Conservation (phyloP, 129 eudicot species). For the Flaveria robusta region DNA sequence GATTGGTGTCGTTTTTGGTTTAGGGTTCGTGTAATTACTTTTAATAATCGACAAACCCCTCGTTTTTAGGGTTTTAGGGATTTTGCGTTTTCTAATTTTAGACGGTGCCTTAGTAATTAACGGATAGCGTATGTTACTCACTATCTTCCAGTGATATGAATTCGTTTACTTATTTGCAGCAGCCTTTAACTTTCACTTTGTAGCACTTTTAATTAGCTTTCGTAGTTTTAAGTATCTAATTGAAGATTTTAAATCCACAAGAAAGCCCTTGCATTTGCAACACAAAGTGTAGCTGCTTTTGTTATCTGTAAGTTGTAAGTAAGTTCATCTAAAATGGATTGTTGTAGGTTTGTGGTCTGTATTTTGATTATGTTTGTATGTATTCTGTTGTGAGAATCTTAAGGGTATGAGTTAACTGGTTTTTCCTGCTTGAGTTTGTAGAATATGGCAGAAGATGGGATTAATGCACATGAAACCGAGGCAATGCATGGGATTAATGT, state of each 20-base stretch:
- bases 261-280: too few relatives aligned
- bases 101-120: background rate
- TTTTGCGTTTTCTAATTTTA: background rate
- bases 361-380: background rate
- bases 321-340: background rate
- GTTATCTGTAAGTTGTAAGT: background rate
- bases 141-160: too few relatives aligned
- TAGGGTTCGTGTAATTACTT: conserved; percentile 18
- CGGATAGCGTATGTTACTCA: too few relatives aligned
- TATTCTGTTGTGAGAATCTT: background rate
- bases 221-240: too few relatives aligned
- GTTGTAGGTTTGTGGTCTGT: background rate
- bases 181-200: too few relatives aligned
- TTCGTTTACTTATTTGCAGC: too few relatives aligned
- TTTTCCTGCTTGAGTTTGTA: conserved; percentile 19
- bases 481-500: conserved; percentile 24
- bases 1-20: background rate
- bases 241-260: too few relatives aligned
- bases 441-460: conserved; percentile 57
- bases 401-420: background rate
- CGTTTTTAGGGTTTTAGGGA: background rate
- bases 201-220: too few relatives aligned
- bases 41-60: background rate
- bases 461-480: conserved; percentile 37
- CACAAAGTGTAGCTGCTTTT: too few relatives aligned